Percentiles rank a stretch among this genome's conserved stretches.
These are phyloP conservation scores for Omphalea diandra DNA, from an alignment of 441 rosid genomes.

Conservation along the genomic window DNA sequence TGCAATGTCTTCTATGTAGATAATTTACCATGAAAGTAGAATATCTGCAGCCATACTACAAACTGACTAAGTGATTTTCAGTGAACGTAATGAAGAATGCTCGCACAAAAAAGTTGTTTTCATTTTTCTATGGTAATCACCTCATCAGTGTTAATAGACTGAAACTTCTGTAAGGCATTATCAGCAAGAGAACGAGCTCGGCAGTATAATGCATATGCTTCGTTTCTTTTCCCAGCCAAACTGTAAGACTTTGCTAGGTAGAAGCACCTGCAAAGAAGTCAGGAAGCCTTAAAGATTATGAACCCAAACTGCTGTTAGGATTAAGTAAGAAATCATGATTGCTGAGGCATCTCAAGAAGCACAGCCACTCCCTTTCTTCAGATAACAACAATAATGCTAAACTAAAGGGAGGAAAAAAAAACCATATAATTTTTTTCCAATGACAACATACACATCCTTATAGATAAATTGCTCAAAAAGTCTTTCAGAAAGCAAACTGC, in stretches of 20 bases:
- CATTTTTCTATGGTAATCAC: conserved; percentile 25
- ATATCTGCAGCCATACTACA: background rate
- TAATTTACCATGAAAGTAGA: background rate
- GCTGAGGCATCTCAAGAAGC: background rate
- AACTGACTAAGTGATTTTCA: background rate
- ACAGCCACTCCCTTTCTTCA: background rate
- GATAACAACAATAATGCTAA: background rate
- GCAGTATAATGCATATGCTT: conserved; percentile 75
- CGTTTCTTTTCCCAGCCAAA: conserved; percentile 85
- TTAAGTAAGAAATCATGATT: conserved; percentile 2
- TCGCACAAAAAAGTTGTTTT: background rate
- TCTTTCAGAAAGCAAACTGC: background rate
- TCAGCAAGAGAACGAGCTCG: conserved; percentile 79
- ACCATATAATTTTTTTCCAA: background rate
- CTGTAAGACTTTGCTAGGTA: conserved; percentile 87
- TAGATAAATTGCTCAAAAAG: background rate
- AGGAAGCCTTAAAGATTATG: conserved; percentile 16
- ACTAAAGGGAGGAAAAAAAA: background rate
- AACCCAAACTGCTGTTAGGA: background rate
- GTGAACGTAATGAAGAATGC: background rate
- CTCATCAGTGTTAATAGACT: conserved; percentile 42
- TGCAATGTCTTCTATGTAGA: background rate
- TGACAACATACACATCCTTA: background rate
- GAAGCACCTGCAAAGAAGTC: conserved; percentile 67
- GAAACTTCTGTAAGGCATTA: conserved; percentile 59